Base-by-base conservation (phyloP, 768 basidiomycete genomes). In the Termitomyces sp. region DNA sequence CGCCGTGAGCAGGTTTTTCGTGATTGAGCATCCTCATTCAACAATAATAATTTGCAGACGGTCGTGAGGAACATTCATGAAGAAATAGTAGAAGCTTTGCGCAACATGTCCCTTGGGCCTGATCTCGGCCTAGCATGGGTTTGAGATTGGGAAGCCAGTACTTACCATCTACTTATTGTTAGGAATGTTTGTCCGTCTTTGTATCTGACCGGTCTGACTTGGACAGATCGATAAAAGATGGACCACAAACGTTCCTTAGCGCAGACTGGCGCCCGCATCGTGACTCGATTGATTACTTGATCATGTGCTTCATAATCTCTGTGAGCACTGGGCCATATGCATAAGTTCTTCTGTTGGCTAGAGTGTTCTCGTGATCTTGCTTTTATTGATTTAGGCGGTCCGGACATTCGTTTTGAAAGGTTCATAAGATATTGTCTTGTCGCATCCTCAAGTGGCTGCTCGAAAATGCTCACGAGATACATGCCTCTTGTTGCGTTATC, bases 1-100 rank as follows among this genome's bases (percentile, higher is more conserved):
- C 21, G 52, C 63, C 57, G 70, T 72, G 60, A 14, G 63, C 26
- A 17, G 23, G 26, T 45, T 45, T 28, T 8, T 26, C 23, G 3
- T 28, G 26, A 2, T 40, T 3, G 5, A n/a, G 40, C 3, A 10
- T 33, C 31, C 10, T 33, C 31, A 33, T 33, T 33, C 9, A 33
- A 33, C 10, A 10, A 33, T 10, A 33, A 33, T 33, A 9, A 33
- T 33, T 33, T 33, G 31, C 31, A 33, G 31, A 33, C 31, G 31
- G 31, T 33, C 10, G 31, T 33, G 31, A 33, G 10, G 9, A 17
- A 40, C 38, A 17, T 40, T 7, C 38, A 17, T 40, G 38, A 40
- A n/a, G 38, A 40, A 40, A n/a, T 40, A n/a, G 38, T 40, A 1
- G 38, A 40, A 40, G 38, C 38, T n/a, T 40, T 40, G 38, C 38